These are phyloP conservation scores for Stipa capillata DNA, from an alignment of 176 grass and related monocot genomes.

Conservation along the genomic window DNA sequence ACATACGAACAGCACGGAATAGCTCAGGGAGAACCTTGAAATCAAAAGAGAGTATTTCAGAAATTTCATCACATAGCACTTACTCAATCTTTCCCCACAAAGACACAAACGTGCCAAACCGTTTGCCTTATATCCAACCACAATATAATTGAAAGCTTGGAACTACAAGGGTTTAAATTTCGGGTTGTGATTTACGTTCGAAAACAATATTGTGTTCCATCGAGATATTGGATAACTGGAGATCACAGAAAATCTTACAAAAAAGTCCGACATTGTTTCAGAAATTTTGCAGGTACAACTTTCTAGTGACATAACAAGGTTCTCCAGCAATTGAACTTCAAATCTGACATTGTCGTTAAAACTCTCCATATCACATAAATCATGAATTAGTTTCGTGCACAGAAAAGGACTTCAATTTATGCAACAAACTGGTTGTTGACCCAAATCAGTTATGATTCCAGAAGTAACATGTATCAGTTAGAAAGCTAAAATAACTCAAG, in stretches of 20 bases:
- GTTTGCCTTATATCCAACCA: neutral
- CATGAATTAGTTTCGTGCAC: neutral
- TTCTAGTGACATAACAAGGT: neutral
- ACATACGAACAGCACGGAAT: constrained; percentile 86
- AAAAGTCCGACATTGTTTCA: neutral
- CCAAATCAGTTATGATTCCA: constrained; percentile 5
- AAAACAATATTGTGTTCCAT: neutral
- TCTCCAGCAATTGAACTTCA: neutral
- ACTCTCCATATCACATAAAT: neutral
- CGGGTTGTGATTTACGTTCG: neutral
- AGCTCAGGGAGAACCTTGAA: constrained; percentile 91
- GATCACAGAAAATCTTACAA: neutral
- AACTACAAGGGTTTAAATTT: neutral
- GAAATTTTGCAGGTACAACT: neutral
- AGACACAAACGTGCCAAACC: neutral
- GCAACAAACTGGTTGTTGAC: neutral
- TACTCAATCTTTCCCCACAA: neutral
- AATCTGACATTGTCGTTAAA: neutral
- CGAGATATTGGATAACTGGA: neutral
- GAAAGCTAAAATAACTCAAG: constrained; percentile 11
- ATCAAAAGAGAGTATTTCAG: constrained; percentile 21
- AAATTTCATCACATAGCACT: neutral
- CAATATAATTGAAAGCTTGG: constrained; percentile 18
- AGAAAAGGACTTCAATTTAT: constrained; percentile 2
- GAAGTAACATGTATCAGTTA: neutral